Evolutionary conservation across 257 asterid genomes (phyloP), one percentile per base, ranked within the genome.

Genomic region (Nicotiana otophora): DNA sequence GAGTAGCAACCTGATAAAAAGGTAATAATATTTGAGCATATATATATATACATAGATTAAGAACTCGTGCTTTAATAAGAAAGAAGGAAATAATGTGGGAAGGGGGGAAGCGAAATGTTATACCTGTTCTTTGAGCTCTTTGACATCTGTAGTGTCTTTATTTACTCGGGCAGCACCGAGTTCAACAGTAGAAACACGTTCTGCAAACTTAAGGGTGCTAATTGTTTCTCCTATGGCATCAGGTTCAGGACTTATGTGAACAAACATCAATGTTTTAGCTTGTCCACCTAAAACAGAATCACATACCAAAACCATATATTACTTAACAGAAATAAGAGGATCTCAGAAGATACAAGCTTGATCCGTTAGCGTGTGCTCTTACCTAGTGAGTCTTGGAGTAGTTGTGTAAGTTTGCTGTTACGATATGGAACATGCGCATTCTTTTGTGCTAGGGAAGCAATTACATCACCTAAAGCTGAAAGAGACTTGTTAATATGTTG

Each of bases 331-430:
- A 82, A 31, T 14, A 42, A 53, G 51, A 78, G 46, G 63, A 76
- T 46, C 84, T 62, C 62, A 11, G 74, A 63, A 26, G 16, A 33
- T 62, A 81, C 36, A 74, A 69, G 30, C 64, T 75, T 36, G 31
- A 19, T 54, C 12, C 51, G 63, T 51, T 75, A 51, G 31, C 14
- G n/a, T 81, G 10, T 26, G n/a, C 82, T 74, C 90, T 91, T 93
- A 96, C 99, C 99, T 28, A 96, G 98, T 77, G 99, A 96, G 86
- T 96, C 98, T 88, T 96, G 99, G 84, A 96, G 98, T 78, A 96
- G 86, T 86, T 96, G 99, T 26, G 99, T 96, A 58, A 96, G 98
- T 88, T 96, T 96, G 87, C 98, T 96, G 86, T 96, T 96, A 77
- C 98, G 84, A 81, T 94, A 96, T 15, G 99, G 99, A 20, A 96